Evolutionary conservation across 768 basidiomycete genomes (phyloP).

Genomic region (Tulasnella calospora): DNA sequence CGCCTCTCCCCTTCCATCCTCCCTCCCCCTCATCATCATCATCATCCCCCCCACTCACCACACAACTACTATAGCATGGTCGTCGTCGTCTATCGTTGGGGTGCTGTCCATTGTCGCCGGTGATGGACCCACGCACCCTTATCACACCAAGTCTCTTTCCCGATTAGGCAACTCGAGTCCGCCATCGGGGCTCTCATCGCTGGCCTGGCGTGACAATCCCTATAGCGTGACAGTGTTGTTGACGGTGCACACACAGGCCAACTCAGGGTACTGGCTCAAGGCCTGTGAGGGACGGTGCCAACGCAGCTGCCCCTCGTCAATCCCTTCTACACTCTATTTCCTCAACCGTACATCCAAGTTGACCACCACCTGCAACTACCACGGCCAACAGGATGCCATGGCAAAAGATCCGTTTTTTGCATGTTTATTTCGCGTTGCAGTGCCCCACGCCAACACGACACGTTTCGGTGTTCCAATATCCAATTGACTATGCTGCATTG

Average conservation of each 20-base stretch:
- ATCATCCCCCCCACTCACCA: background rate
- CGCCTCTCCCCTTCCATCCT: background rate
- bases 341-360: background rate
- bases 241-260: slow-evolving; percentile 1
- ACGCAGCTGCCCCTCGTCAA: background rate
- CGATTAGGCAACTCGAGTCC: background rate
- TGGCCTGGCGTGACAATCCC: background rate
- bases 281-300: slow-evolving; percentile 7
- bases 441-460: background rate
- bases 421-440: background rate
- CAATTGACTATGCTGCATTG: background rate
- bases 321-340: background rate
- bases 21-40: background rate
- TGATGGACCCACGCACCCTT: background rate
- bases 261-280: background rate
- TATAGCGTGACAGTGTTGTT: background rate
- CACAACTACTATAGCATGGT: background rate
- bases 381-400: background rate
- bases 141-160: background rate
- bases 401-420: background rate
- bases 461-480: slow-evolving; percentile 3
- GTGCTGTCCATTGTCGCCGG: background rate
- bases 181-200: background rate
- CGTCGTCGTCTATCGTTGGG: background rate
- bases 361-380: background rate